Conservation (phyloP, 2,329 filamentous ascomycete genomes). For the Aspergillus puulaauensis region DNA sequence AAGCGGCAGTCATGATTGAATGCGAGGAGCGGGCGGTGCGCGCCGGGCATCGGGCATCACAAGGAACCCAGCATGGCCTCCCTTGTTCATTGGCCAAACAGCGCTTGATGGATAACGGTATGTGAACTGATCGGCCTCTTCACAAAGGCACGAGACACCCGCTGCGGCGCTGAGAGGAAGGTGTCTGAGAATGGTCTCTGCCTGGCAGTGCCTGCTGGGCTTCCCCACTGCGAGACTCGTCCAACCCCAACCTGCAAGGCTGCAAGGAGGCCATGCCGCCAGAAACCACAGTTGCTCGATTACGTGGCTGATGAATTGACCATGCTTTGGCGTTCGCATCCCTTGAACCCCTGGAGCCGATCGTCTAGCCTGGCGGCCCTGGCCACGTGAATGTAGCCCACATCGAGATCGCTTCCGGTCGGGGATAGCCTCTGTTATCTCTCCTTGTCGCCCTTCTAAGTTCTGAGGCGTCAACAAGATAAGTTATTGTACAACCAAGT, state of each 20-base stretch:
- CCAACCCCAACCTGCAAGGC: neutral
- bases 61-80: neutral
- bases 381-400: constrained; percentile 22
- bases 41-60: neutral
- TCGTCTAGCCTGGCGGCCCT: constrained; percentile 13
- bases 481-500: too few species aligned
- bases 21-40: neutral
- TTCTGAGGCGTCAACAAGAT: too few species aligned
- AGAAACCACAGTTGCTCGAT: neutral
- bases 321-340: constrained; percentile 18
- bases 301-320: constrained; percentile 12
- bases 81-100: neutral
- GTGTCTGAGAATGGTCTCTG: neutral
- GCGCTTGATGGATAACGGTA: neutral
- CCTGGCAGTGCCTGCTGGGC: neutral
- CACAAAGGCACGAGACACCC: neutral
- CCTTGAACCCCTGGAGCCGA: constrained; percentile 25
- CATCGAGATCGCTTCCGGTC: constrained; percentile 20
- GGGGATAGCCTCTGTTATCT: constrained; percentile 6
- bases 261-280: constrained; percentile 11
- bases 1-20: neutral
- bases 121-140: neutral
- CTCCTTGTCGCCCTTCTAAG: neutral
- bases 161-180: too few species aligned
- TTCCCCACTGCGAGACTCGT: neutral